Percentiles rank a stretch among this genome's conserved stretches.
phyloP scores from a whole-genome alignment of 257 asterid genomes.

The Mentha longifolia region DNA sequence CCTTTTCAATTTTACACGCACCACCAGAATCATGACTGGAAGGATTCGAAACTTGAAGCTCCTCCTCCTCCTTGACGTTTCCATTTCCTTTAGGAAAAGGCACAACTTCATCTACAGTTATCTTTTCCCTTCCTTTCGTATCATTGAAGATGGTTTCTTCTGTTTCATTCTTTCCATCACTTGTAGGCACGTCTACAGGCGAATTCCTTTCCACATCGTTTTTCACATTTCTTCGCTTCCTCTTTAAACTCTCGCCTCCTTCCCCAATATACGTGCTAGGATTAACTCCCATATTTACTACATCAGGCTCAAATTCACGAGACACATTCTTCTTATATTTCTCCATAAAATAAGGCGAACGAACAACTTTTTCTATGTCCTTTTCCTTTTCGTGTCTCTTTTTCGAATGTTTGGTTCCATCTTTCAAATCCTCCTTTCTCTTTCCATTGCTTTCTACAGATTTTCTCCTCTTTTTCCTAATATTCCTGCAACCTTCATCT shows the following conservation, averaged over 20 bases:
- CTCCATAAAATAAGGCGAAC: constrained; percentile 16
- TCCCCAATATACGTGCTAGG: too few relatives aligned
- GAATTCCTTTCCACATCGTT: not conserved
- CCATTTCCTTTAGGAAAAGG: constrained; percentile 15
- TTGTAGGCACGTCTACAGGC: too few relatives aligned
- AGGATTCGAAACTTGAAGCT: constrained; percentile 3
- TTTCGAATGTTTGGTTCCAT: not conserved
- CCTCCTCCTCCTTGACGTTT: constrained; percentile 24
- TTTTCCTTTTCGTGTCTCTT: not conserved
- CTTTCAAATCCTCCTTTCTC: not conserved
- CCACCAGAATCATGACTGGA: not conserved
- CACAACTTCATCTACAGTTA: constrained; percentile 14
- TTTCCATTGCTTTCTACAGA: not conserved
- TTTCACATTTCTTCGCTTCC: not conserved
- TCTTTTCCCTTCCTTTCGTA: constrained; percentile 9
- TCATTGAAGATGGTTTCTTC: not conserved
- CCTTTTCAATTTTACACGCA: constrained; percentile 14
- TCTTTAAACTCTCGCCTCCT: too few relatives aligned
- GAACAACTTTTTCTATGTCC: not conserved
- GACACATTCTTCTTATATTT: not conserved
- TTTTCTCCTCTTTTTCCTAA: not conserved
- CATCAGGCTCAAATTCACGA: not conserved
- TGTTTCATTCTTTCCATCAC: constrained; percentile 3
- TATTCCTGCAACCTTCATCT: not conserved
- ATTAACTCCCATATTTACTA: too few relatives aligned